These are phyloP conservation scores for Glycyrrhiza uralensis DNA, from an alignment of 306 rosid species.

Conservation along the genomic window DNA sequence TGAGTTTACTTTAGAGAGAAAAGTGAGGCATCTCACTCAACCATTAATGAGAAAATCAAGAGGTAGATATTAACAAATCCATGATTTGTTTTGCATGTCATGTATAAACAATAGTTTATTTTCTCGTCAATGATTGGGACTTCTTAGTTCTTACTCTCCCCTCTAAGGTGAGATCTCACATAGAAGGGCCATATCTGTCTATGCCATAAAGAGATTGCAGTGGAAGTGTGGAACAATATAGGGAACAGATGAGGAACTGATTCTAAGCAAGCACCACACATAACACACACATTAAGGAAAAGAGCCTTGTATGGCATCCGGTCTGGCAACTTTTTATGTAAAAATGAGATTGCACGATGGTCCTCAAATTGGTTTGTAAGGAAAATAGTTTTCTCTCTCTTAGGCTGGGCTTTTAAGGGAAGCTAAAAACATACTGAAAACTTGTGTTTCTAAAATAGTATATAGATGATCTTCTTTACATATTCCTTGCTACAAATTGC, in stretches of 20 bases:
- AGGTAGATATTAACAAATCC: not conserved
- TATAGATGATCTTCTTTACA: not conserved
- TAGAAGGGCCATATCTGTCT: not conserved
- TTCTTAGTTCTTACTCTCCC: not conserved
- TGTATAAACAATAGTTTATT: not conserved
- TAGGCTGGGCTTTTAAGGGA: conserved; percentile 13
- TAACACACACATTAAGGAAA: not conserved
- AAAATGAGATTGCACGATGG: not conserved
- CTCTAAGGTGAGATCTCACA: not conserved
- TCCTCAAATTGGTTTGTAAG: not conserved
- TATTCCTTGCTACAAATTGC: conserved; percentile 8
- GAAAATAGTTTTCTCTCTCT: not conserved
- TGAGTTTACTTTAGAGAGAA: not conserved
- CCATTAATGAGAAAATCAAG: conserved; percentile 1
- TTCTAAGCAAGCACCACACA: not conserved
- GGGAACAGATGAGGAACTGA: not conserved
- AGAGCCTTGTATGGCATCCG: not conserved
- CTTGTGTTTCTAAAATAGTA: not conserved
- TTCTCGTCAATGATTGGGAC: not conserved
- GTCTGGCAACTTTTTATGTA: not conserved
- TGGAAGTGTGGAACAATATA: not conserved
- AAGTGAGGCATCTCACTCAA: not conserved
- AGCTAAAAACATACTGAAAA: not conserved
- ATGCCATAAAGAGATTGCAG: not conserved
- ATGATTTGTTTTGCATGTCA: not conserved